phyloP scores from a whole-genome alignment of 2,329 filamentous ascomycete genomes.

The Lecanosticta acicola region DNA sequence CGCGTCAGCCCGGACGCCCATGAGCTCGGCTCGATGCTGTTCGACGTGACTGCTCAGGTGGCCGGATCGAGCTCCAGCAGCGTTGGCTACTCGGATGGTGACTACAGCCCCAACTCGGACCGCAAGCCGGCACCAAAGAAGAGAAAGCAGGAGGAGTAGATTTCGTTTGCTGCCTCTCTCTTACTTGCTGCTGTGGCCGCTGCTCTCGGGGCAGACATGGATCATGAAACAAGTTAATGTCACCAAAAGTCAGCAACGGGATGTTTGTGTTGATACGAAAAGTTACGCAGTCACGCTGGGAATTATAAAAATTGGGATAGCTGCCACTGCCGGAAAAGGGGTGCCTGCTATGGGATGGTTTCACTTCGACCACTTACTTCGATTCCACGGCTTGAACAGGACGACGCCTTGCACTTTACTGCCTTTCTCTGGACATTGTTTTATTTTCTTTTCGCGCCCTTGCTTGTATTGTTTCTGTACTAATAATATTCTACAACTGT shows the following conservation, averaged over 20 bases:
- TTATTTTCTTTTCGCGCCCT: too few relatives aligned
- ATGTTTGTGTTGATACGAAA: conserved; percentile 4
- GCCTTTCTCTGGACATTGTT: background rate
- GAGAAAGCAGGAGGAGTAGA: conserved; percentile 40
- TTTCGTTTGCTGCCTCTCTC: background rate
- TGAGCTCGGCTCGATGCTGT: conserved; percentile 69
- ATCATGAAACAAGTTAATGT: conserved; percentile 2
- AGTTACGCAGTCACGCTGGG: conserved; percentile 5
- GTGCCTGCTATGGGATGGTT: background rate
- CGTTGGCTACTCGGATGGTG: conserved; percentile 27
- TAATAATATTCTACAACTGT: background rate
- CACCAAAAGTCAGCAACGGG: background rate
- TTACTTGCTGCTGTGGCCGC: conserved; percentile 1
- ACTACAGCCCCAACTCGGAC: conserved; percentile 21
- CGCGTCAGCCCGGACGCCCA: conserved; percentile 50
- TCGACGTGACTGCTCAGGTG: conserved; percentile 67
- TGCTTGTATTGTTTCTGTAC: background rate
- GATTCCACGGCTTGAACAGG: conserved; percentile 1
- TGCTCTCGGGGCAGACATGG: conserved; percentile 4
- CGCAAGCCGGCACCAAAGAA: conserved; percentile 36
- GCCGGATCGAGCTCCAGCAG: conserved; percentile 52
- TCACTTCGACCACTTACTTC: background rate
- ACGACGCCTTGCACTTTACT: background rate
- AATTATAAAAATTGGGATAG: conserved; percentile 2
- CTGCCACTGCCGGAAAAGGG: background rate